Evolutionary conservation across 139 green algal species (phyloP).

Genomic region (Chlamydomonas applanata): DNA sequence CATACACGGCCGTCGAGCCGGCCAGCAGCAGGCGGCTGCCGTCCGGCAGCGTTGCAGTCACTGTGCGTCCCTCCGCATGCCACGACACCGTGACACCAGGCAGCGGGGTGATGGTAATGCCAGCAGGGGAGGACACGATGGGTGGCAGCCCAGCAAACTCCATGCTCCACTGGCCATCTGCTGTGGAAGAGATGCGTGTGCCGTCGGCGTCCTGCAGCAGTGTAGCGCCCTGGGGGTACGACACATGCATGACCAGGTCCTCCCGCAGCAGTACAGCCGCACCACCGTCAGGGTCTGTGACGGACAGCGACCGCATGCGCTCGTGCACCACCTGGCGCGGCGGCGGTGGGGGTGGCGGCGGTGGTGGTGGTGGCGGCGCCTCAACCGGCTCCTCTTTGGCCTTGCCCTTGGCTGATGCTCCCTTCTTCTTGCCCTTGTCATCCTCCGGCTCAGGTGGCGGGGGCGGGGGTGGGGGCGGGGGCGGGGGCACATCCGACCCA

Average conservation of each 20-base stretch:
- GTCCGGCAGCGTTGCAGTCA: constrained; percentile 21
- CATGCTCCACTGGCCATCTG: constrained; percentile 37
- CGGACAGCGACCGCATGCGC: constrained; percentile 2
- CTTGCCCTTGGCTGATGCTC: constrained; percentile 9
- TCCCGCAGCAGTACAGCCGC: constrained; percentile 25
- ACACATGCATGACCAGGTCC: constrained; percentile 39
- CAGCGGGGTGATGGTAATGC: not conserved
- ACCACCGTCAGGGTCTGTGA: constrained; percentile 39
- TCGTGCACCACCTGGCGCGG: constrained; percentile 6
- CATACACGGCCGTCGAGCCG: constrained; percentile 9
- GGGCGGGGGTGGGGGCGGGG: constrained; percentile 9
- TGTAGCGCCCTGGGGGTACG: constrained; percentile 29
- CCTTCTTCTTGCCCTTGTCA: constrained; percentile 1
- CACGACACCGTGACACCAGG: not conserved
- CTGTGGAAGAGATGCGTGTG: constrained; percentile 20
- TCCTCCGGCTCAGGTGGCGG: constrained; percentile 7
- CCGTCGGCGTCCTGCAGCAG: constrained; percentile 48
- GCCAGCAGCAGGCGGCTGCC: constrained; percentile 17
- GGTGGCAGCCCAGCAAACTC: constrained; percentile 38
- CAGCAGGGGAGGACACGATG: constrained; percentile 17
- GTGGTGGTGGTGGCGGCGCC: constrained; percentile 8
- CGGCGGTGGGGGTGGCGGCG: constrained; percentile 14
- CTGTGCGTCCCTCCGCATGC: not conserved
- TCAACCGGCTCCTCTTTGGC: not conserved
- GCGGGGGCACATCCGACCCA: constrained; percentile 5